Evolutionary conservation across 306 rosid genomes (phyloP).

Genomic region (Begonia peltatifolia): DNA sequence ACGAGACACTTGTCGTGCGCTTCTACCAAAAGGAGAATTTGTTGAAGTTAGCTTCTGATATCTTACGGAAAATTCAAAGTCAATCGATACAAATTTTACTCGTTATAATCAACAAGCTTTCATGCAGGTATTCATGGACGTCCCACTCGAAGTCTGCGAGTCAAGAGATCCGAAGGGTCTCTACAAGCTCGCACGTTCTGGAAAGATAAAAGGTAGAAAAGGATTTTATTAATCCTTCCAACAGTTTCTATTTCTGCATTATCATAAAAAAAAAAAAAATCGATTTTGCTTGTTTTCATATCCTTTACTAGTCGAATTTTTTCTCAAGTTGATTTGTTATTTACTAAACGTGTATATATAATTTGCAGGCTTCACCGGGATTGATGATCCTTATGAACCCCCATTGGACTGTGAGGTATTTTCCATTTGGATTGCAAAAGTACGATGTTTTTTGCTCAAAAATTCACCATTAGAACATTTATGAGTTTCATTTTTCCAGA

Average conservation of each 20-base stretch:
- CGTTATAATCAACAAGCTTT: not conserved
- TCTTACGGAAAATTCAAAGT: not conserved
- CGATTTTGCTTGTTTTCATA: not conserved
- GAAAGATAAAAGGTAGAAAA: constrained; percentile 46
- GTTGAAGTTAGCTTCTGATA: constrained; percentile 46
- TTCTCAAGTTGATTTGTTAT: no score
- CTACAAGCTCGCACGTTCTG: constrained; percentile 66
- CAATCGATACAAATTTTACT: not conserved
- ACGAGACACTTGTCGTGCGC: constrained; percentile 76
- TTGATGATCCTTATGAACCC: constrained; percentile 67
- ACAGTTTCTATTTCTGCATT: no score
- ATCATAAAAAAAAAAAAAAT: no score
- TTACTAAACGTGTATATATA: no score
- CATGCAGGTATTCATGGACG: constrained; percentile 79
- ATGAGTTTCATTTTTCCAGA: not conserved
- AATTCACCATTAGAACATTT: not conserved
- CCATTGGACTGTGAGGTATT: constrained; percentile 51
- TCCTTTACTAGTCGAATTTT: not conserved
- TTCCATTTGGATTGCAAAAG: not conserved
- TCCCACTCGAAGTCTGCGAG: constrained; percentile 80
- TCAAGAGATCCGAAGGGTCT: constrained; percentile 77
- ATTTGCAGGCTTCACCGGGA: constrained; percentile 65
- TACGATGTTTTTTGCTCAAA: not conserved
- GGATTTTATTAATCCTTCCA: no score
- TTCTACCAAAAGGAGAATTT: constrained; percentile 71